Evolutionary conservation across 768 basidiomycete genomes (phyloP), one percentile per base, ranked within the genome.

Genomic region (Rossbeevera mucosa): DNA sequence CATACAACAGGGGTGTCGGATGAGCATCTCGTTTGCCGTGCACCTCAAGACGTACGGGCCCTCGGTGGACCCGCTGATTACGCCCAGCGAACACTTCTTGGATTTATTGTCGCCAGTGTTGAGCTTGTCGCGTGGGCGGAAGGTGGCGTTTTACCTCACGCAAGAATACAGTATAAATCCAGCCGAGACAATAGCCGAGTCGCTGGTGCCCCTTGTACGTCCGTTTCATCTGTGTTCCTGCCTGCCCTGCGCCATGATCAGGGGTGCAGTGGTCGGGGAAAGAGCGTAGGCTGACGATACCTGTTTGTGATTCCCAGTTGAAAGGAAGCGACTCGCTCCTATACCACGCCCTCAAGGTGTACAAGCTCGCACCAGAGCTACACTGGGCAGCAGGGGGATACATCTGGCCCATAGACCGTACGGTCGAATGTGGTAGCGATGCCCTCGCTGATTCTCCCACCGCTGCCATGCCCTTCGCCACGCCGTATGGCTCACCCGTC

Each of bases 301-400:
- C 25, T 21, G 12, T 40, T 38, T 38, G 18, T 8, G 40, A 25
- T 41, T 36, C 25, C n/a, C 61, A 91, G 89, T 69, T 91, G 44
- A 89, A 87, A 71, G 88, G 86, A 30, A 82, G 83, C 20, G 89
- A 91, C 60, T 81, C 84, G 4, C 66, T 88, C 28, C 68, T 91
- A 7, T 89, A 88, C 65, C 85, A 88, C 47, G 85, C 88, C 3
- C 70, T 91, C 64, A 88, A 86, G 66, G 67, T 85, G 33, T 88
- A 83, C 74, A 89, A 89, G 54, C 80, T 91, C 43, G 67, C 72
- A 1, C 86, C 87, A 0, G 86, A 86, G 54, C 76, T 91, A 1
- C 86, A 86, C 53, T 91, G 87, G 85, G 81, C 83, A 16, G 89
- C 90, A 28, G 88, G 88, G 2, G 88, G 88, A 18, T 90, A 86